Percentiles rank a stretch among this genome's conserved stretches.
phyloP scores from a whole-genome alignment of 2,329 filamentous ascomycete genomes.

The Myriosclerotinia duriaeana region DNA sequence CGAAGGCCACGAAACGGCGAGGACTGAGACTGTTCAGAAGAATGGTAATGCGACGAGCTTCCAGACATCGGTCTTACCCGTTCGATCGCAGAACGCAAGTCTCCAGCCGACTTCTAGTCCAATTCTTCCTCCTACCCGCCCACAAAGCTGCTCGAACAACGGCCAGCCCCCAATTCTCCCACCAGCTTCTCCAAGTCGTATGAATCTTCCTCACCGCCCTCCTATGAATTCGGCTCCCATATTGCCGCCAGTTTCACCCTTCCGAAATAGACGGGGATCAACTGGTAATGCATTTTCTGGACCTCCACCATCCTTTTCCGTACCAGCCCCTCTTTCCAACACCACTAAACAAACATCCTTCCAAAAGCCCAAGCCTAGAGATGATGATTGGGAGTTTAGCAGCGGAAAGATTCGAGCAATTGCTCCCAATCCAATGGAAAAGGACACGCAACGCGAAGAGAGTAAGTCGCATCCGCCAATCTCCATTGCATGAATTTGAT shows the following conservation, averaged over 20 bases:
- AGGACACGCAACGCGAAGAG: conserved; percentile 29
- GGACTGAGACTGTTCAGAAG: neutral
- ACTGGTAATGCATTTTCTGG: neutral
- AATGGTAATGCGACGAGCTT: neutral
- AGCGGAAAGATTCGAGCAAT: conserved; percentile 28
- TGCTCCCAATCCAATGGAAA: conserved; percentile 12
- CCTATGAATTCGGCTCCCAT: neutral
- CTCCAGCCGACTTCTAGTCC: neutral
- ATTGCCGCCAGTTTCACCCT: conserved; percentile 9
- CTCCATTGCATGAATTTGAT: neutral
- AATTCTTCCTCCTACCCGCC: neutral
- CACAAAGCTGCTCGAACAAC: neutral
- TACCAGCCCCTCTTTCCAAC: neutral
- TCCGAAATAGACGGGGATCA: conserved; percentile 4
- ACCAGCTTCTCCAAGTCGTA: conserved; percentile 4
- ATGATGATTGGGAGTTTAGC: conserved; percentile 30
- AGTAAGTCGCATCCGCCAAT: conserved; percentile 27
- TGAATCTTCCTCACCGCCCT: neutral
- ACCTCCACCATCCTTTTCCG: neutral
- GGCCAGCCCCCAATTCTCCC: neutral
- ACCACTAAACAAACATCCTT: too few species aligned
- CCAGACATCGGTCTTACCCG: neutral
- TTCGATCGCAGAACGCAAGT: neutral
- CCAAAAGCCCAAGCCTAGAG: neutral
- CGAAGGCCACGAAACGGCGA: conserved; percentile 2